Percentiles rank a stretch among this genome's conserved stretches.
These are phyloP conservation scores for Phellinidium pouzarii DNA, from an alignment of 1,284 basidiomycete genomes.

Conservation along the genomic window DNA sequence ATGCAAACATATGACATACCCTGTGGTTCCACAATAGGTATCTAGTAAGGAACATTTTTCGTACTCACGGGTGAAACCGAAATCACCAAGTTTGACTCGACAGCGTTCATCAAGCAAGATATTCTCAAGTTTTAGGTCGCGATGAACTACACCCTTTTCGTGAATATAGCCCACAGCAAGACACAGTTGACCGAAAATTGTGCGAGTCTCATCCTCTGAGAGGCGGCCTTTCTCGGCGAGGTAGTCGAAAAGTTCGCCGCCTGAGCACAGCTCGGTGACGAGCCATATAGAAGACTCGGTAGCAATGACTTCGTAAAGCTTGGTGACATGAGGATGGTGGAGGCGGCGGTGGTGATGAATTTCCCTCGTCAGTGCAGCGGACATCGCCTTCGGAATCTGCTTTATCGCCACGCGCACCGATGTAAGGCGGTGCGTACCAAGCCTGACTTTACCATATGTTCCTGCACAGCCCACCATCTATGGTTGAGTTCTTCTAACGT, in stretches of 20 bases:
- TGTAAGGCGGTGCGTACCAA: conserved; percentile 89
- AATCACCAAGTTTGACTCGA: conserved; percentile 88
- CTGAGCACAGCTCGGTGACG: conserved; percentile 92
- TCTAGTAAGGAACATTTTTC: conserved; percentile 82
- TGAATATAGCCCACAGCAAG: conserved; percentile 93
- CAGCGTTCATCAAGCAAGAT: conserved; percentile 85
- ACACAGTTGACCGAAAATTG: conserved; percentile 91
- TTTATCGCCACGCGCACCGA: conserved; percentile 92
- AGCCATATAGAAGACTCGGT: conserved; percentile 96
- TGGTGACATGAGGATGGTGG: conserved; percentile 91
- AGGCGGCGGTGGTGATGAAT: conserved; percentile 97
- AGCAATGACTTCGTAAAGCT: conserved; percentile 96
- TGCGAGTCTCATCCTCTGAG: conserved; percentile 74
- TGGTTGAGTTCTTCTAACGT: conserved; percentile 5
- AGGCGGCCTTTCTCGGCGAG: conserved; percentile 90
- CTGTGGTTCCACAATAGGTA: conserved; percentile 96
- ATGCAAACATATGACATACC: conserved; percentile 31
- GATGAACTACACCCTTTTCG: conserved; percentile 86
- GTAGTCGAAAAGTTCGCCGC: conserved; percentile 97
- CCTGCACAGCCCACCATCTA: conserved; percentile 38
- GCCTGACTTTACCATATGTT: conserved; percentile 87
- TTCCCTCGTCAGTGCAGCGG: conserved; percentile 87
- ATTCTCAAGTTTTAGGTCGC: conserved; percentile 96
- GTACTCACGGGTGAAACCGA: conserved; percentile 95
- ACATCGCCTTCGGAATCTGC: conserved; percentile 92